phyloP scores from a whole-genome alignment of 2,329 filamentous ascomycete genomes.

The Colletotrichum sp. region DNA sequence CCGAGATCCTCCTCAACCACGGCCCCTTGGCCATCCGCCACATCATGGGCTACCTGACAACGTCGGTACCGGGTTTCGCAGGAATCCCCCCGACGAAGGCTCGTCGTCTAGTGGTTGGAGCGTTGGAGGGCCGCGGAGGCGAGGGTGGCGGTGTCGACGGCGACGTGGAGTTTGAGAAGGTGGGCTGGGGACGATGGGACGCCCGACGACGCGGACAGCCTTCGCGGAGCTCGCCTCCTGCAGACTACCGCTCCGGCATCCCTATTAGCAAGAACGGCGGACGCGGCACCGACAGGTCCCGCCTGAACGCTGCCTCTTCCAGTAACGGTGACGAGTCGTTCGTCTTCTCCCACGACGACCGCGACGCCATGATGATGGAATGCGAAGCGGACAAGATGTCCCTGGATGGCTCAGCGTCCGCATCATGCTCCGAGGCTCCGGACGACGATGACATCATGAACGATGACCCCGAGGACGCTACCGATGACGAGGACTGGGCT shows the following conservation, averaged over 20 bases:
- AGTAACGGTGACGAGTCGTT: slow-evolving; percentile 75
- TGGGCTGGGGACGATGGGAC: slow-evolving; percentile 97
- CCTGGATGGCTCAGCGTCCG: slow-evolving; percentile 71
- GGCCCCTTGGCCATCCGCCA: slow-evolving; percentile 93
- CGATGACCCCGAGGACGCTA: slow-evolving; percentile 83
- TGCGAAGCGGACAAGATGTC: slow-evolving; percentile 97
- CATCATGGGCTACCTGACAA: slow-evolving; percentile 93
- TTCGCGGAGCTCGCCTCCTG: slow-evolving; percentile 47
- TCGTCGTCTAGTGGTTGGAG: slow-evolving; percentile 87
- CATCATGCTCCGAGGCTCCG: slow-evolving; percentile 77
- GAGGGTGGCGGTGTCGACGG: slow-evolving; percentile 67
- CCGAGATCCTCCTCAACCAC: slow-evolving; percentile 86
- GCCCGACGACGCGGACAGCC: slow-evolving; percentile 75
- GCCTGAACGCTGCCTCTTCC: slow-evolving; percentile 56
- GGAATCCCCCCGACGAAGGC: slow-evolving; percentile 89
- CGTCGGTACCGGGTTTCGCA: slow-evolving; percentile 90
- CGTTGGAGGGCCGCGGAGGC: slow-evolving; percentile 77
- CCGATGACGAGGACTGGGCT: slow-evolving; percentile 96
- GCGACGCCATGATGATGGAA: slow-evolving; percentile 73
- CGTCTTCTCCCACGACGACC: slow-evolving; percentile 76
- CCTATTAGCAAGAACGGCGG: slow-evolving; percentile 56
- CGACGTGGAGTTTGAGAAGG: slow-evolving; percentile 89
- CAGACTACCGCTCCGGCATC: slow-evolving; percentile 55
- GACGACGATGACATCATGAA: slow-evolving; percentile 71
- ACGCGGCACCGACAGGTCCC: slow-evolving; percentile 51